Evolutionary conservation across 306 rosid genomes (phyloP), one percentile per base, ranked within the genome.

Genomic region (Heteromeles arbutifolia): DNA sequence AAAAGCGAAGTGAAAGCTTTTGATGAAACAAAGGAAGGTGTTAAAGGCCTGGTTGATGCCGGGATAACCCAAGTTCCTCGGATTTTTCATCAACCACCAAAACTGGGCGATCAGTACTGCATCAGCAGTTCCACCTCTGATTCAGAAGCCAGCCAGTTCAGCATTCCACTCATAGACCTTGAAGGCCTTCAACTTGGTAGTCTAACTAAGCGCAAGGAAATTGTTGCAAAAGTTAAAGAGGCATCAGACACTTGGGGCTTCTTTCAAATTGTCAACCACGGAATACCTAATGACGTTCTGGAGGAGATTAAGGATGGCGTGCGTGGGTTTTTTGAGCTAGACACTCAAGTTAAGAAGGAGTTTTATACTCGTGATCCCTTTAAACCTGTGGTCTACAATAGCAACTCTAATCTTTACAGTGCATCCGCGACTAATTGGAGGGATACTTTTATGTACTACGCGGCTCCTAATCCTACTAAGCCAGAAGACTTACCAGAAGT

Each of bases 1-100:
- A 28, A 37, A 13, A 83, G 71, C 17, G 85, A 75, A 37, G 73
- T 84, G 4, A 83, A 82, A 77, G 83, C 80, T 26, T 75, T 80
- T 29, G 84, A 80, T 52, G 77, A 80, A 43, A 75, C 96, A 21
- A 86, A 89, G 68, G 72, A 77, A 29, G 93, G 91, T 70, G 97
- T 86, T 6, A 88, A 89, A 77, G 93, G 93, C 11, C 87, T 92
- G 18, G 86, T 88, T 53, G 97, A 92, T 79, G 83, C 89, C n/a
- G 93, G 90, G 0, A 29, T 88, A 9, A 63, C 83, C 0, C 77
- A 81, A 69, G 67, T 90, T 43, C 93, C 97, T 14, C 78, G 34
- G 12, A 64, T 87, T 4, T 92, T 90, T 77, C 5, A 74, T 78
- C 25, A 32, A 14, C 79, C 77, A 57, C 59, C 34, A 8, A 10